Conservation (phyloP, 495 filamentous ascomycete genomes). For the Aspergillus haitiensis region DNA sequence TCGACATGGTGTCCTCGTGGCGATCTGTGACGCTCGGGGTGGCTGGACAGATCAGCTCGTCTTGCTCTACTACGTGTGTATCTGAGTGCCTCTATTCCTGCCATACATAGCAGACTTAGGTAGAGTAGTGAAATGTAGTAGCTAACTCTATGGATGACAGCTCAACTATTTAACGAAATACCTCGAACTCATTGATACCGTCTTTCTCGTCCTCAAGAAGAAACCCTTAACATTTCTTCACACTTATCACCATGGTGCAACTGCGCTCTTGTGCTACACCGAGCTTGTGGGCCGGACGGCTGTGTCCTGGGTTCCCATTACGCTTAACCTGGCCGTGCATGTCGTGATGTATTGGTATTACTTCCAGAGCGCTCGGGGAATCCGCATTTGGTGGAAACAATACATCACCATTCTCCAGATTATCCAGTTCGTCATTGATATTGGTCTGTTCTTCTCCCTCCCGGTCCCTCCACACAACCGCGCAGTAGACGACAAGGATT, state of each 20-base stretch:
- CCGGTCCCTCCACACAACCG: not conserved
- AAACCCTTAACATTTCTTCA: slow-evolving; percentile 75
- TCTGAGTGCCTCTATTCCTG: not conserved
- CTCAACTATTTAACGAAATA: slow-evolving; percentile 75
- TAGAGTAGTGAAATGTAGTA: no score
- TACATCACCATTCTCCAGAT: slow-evolving; percentile 57
- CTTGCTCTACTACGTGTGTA: slow-evolving; percentile 66
- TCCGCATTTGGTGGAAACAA: slow-evolving; percentile 60
- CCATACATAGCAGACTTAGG: no score
- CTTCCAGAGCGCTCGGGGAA: slow-evolving; percentile 56
- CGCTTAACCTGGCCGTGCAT: slow-evolving; percentile 66
- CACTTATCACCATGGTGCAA: slow-evolving; percentile 74
- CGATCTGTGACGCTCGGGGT: slow-evolving; percentile 62
- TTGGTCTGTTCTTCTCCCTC: slow-evolving; percentile 40
- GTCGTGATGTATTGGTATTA: slow-evolving; percentile 70
- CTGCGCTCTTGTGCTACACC: slow-evolving; percentile 69
- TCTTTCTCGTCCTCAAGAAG: slow-evolving; percentile 73
- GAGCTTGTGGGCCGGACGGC: slow-evolving; percentile 67
- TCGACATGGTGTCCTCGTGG: slow-evolving; percentile 60
- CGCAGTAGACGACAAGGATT: not conserved
- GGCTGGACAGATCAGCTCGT: slow-evolving; percentile 68
- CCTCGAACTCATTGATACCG: slow-evolving; percentile 66
- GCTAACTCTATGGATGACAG: slow-evolving; percentile 34
- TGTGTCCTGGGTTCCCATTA: slow-evolving; percentile 68
- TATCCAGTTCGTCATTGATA: slow-evolving; percentile 55